Evolutionary conservation across 2,329 filamentous ascomycete genomes (phyloP).

Genomic region (Monilinia aucupariae): DNA sequence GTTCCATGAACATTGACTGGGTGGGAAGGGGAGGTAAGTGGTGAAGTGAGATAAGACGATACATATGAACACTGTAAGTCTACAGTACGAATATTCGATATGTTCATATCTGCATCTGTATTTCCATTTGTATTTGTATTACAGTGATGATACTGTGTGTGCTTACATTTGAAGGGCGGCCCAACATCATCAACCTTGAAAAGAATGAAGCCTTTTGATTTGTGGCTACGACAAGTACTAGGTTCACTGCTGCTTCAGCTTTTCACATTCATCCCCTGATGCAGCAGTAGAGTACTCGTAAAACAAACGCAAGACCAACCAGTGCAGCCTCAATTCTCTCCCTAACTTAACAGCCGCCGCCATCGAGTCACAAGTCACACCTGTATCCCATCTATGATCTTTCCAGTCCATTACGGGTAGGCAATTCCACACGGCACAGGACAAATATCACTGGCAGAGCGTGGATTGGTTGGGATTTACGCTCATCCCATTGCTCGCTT

Average conservation of each 20-base stretch:
- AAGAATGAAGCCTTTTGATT: constrained; percentile 10
- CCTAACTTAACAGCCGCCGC: neutral
- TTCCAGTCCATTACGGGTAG: no score
- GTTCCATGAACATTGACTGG: no score
- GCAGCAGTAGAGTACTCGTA: neutral
- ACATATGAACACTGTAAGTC: no score
- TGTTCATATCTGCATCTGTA: no score
- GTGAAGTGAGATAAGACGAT: neutral
- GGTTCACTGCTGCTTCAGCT: neutral
- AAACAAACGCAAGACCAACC: neutral
- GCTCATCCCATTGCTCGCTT: neutral
- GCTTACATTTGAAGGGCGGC: constrained; percentile 9
- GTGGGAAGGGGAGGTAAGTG: neutral
- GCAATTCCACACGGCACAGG: neutral
- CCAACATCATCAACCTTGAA: neutral
- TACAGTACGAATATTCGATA: no score
- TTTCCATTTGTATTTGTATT: neutral
- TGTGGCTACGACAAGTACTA: neutral
- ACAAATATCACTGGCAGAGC: no score
- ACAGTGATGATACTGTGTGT: neutral
- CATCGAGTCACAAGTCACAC: neutral
- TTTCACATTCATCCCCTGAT: neutral
- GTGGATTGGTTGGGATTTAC: neutral
- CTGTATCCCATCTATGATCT: no score
- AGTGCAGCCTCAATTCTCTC: neutral